phyloP scores from a whole-genome alignment of 2,329 filamentous ascomycete genomes.

The Microdochium nivale region DNA sequence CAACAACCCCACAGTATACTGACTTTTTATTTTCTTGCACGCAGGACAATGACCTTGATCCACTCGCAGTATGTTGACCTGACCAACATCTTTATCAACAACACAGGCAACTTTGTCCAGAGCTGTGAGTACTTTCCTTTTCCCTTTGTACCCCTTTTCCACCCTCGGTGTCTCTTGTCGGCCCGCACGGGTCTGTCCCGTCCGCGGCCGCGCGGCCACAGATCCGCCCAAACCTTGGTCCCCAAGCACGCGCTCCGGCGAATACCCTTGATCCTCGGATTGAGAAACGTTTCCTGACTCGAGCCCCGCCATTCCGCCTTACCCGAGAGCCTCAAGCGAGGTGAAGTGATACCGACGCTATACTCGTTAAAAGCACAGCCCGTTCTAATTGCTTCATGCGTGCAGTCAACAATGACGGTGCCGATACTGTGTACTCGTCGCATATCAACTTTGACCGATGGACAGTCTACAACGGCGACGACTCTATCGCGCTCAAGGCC shows the following conservation, averaged over 20 bases:
- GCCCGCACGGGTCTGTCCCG: too few species aligned
- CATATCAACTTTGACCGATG: conserved; percentile 16
- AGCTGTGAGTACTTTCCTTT: conserved; percentile 7
- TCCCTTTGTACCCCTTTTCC: too few species aligned
- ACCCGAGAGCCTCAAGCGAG: too few species aligned
- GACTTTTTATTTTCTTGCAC: conserved; percentile 1
- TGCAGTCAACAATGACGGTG: conserved; percentile 22
- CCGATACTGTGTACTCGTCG: conserved; percentile 14
- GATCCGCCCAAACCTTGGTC: too few species aligned
- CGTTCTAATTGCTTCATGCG: not conserved
- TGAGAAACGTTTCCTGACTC: too few species aligned
- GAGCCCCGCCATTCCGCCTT: too few species aligned
- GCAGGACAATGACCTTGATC: conserved; percentile 33
- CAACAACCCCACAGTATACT: not conserved
- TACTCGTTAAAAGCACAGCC: too few species aligned
- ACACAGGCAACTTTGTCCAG: conserved; percentile 18
- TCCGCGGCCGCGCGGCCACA: not conserved
- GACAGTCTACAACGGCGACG: conserved; percentile 16
- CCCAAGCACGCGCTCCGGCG: too few species aligned
- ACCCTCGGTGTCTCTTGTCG: too few species aligned
- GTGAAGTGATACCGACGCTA: too few species aligned
- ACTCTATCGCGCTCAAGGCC: conserved; percentile 13
- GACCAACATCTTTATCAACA: conserved; percentile 38
- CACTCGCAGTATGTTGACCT: conserved; percentile 30
- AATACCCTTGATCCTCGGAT: too few species aligned